Base-by-base conservation (phyloP, 257 asterid genomes). In the Solanum rostratum region DNA sequence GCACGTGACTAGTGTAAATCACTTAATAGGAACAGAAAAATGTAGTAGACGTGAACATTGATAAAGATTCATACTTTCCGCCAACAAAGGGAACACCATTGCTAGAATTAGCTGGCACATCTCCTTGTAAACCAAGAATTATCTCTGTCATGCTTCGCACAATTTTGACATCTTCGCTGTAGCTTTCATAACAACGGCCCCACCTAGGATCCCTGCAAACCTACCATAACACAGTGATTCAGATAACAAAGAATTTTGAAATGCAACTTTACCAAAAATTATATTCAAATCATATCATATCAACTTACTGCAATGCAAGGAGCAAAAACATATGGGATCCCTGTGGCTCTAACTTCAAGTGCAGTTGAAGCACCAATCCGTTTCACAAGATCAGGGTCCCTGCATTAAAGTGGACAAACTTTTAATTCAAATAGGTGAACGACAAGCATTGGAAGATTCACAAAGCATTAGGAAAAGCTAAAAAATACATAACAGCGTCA, bases 181-280 rank as follows among this genome's bases (percentile, higher is more conserved):
- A 89, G 83, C 91, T 89, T 87, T 89, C 91, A 12, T 84, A 87
- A 70, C 91, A 89, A 24, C 91, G 80, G 4, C 91, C 91, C 91
- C 91, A 87, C 18, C 87, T 85, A n/a, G 87, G 87, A 68, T 85
- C 87, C 22, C 87, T 79, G 46, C 87, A 80, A 3, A 85, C 87
- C 87, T 65, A 49, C 15, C 46, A 43, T 20, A 41, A 10, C 84
- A 55, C 54, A 7, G 3, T 18, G 13, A 20, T 14, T 15, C 71
- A 85, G 8, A 19, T 49, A 83, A 37, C 57, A 76, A 24, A 27
- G 62, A 76, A 74, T 15, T n/a, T 37, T 0, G 9, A 52, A 73
- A 46, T 52, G 70, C 24, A 20, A 33, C 54, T 60, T 62, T 2
- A 65, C 7, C 49, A 19, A 52, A 43, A 79, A 49, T 5, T 39